These are phyloP conservation scores for Crocinoboletus sp. DNA, from an alignment of 1,284 basidiomycete genomes.

Conservation along the genomic window DNA sequence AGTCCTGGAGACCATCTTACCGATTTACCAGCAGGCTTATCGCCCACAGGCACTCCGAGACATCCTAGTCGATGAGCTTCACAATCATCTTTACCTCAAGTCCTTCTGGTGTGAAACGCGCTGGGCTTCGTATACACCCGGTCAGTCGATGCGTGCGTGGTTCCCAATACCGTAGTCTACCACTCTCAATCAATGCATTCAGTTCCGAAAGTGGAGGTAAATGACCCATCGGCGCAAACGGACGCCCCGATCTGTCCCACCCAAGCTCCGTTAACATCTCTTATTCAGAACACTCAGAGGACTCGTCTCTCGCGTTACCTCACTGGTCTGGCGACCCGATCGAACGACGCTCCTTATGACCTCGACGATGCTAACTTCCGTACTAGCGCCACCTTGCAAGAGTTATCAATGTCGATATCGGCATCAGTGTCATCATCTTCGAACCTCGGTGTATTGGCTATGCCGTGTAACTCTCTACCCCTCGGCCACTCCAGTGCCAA, in stretches of 20 bases:
- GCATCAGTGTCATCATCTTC: slow-evolving; percentile 26
- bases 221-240: slow-evolving; percentile 39
- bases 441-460: slow-evolving; percentile 20
- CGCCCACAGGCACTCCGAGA: slow-evolving; percentile 73
- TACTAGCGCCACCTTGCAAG: slow-evolving; percentile 25
- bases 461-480: slow-evolving; percentile 13
- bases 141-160: slow-evolving; percentile 70
- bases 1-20: slow-evolving; percentile 25
- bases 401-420: slow-evolving; percentile 28
- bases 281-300: slow-evolving; percentile 28
- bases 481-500: slow-evolving; percentile 41
- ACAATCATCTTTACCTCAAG: slow-evolving; percentile 97
- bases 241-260: slow-evolving; percentile 29
- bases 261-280: slow-evolving; percentile 35
- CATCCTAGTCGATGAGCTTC: slow-evolving; percentile 93
- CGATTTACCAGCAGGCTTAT: slow-evolving; percentile 9
- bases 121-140: slow-evolving; percentile 83
- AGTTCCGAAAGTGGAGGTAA: slow-evolving; percentile 60
- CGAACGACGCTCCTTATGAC: slow-evolving; percentile 78
- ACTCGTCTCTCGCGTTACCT: slow-evolving; percentile 64
- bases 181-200: slow-evolving; percentile 10
- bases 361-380: slow-evolving; percentile 52
- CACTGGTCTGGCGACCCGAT: slow-evolving; percentile 64
- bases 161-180: background rate
- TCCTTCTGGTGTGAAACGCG: slow-evolving; percentile 94